These are phyloP conservation scores for Cyclotella sp. DNA, from an alignment of 108 stramenopile genomes.

Conservation along the genomic window DNA sequence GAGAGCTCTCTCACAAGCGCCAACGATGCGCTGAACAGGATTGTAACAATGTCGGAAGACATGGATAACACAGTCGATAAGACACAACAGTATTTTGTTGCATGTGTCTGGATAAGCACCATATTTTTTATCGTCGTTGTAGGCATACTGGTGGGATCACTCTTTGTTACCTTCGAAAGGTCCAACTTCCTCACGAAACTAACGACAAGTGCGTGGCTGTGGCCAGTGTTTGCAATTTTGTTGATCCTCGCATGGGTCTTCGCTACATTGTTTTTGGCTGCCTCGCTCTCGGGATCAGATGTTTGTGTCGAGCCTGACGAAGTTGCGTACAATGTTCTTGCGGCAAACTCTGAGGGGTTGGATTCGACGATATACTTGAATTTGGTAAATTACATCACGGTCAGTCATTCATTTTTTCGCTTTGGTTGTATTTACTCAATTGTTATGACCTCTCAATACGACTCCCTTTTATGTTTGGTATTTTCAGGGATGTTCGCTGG, in stretches of 20 bases:
- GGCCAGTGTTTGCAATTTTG: slow-evolving; percentile 29
- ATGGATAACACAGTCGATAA: slow-evolving; percentile 6
- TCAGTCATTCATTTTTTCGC: slow-evolving; percentile 4
- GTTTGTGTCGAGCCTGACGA: slow-evolving; percentile 39
- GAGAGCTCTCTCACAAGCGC: background rate
- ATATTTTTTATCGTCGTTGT: slow-evolving; percentile 15
- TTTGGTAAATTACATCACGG: slow-evolving; percentile 26
- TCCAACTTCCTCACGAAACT: slow-evolving; percentile 19
- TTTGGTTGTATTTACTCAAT: background rate
- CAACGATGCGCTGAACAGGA: background rate
- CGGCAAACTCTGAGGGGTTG: background rate
- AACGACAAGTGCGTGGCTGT: slow-evolving; percentile 8
- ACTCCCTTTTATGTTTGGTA: background rate
- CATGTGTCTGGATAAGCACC: slow-evolving; percentile 18
- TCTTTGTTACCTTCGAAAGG: slow-evolving; percentile 8
- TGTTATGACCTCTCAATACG: background rate
- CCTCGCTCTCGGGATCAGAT: slow-evolving; percentile 29
- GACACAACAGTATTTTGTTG: slow-evolving; percentile 15
- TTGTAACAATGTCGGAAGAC: background rate
- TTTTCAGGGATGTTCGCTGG: slow-evolving; percentile 6
- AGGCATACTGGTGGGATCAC: slow-evolving; percentile 21
- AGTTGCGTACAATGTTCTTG: background rate
- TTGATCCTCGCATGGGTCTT: slow-evolving; percentile 33
- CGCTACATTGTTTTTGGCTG: slow-evolving; percentile 26
- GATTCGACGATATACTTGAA: slow-evolving; percentile 7